Percentiles rank a stretch among this genome's conserved stretches.
These are phyloP conservation scores for Claviceps cyperi DNA, from an alignment of 2,329 filamentous ascomycete genomes.

Conservation along the genomic window DNA sequence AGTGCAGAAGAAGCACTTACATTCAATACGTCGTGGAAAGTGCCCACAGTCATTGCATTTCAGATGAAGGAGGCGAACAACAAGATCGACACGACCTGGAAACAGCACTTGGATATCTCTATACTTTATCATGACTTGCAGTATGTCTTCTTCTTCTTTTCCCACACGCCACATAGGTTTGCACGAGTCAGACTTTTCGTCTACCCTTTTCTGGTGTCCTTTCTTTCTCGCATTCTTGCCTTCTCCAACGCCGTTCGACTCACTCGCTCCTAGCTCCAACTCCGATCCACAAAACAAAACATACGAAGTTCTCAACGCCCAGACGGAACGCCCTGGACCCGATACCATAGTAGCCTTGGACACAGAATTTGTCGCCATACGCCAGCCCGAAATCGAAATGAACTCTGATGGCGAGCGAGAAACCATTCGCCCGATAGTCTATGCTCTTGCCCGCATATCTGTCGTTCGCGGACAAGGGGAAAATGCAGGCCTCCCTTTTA, in stretches of 20 bases:
- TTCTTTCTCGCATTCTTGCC: background rate
- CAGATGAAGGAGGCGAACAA: slow-evolving; percentile 73
- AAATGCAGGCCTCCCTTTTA: slow-evolving; percentile 72
- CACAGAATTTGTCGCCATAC: slow-evolving; percentile 88
- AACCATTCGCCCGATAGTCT: slow-evolving; percentile 79
- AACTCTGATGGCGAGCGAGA: slow-evolving; percentile 87
- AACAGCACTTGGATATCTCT: slow-evolving; percentile 65
- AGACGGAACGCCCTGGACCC: slow-evolving; percentile 51
- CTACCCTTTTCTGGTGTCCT: background rate
- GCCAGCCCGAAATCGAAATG: slow-evolving; percentile 89
- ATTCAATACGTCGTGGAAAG: slow-evolving; percentile 86
- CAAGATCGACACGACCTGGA: slow-evolving; percentile 75
- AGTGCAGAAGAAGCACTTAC: slow-evolving; percentile 70
- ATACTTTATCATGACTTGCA: slow-evolving; percentile 62
- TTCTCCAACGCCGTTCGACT: background rate
- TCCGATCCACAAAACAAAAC: slow-evolving; percentile 27
- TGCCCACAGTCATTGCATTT: slow-evolving; percentile 75
- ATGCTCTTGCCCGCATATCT: slow-evolving; percentile 84
- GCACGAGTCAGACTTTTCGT: slow-evolving; percentile 1
- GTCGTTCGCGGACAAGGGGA: slow-evolving; percentile 70
- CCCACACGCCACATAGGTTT: background rate
- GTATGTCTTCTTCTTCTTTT: slow-evolving; percentile 22
- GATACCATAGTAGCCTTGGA: slow-evolving; percentile 77
- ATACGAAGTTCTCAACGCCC: slow-evolving; percentile 42
- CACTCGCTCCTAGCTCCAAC: slow-evolving; percentile 21